phyloP scores from a whole-genome alignment of 331 rosid species.

The Cydonia oblonga region DNA sequence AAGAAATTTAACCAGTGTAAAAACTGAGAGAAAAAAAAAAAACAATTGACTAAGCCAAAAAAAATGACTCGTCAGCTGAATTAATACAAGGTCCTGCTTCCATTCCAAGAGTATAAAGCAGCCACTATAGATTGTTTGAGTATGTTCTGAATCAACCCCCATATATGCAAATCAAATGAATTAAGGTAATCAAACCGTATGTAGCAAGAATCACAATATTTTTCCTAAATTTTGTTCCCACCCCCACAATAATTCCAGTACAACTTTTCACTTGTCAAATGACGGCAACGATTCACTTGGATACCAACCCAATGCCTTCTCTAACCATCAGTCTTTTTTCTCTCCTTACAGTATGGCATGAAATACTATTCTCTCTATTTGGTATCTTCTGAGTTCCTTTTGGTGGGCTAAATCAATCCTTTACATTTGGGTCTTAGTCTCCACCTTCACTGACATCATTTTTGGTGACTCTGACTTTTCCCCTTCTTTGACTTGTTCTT shows the following conservation, averaged over 20 bases:
- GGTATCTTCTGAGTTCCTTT: conserved; percentile 21
- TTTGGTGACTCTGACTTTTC: conserved; percentile 46
- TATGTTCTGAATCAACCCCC: neutral
- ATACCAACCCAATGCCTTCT: conserved; percentile 10
- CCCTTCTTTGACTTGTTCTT: conserved; percentile 82
- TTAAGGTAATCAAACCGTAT: conserved; percentile 20
- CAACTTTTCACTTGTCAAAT: conserved; percentile 6
- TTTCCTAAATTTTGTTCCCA: conserved; percentile 7
- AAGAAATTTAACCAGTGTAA: neutral
- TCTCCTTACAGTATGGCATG: conserved; percentile 13
- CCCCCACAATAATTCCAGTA: conserved; percentile 21
- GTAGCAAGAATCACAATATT: conserved; percentile 40
- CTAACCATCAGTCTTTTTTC: neutral
- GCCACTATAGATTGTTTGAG: neutral
- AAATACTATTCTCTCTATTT: conserved; percentile 19
- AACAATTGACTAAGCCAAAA: neutral
- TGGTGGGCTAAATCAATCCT: conserved; percentile 21
- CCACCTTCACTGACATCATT: conserved; percentile 16
- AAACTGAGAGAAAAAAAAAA: neutral
- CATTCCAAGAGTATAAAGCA: neutral
- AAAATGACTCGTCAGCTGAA: conserved; percentile 9
- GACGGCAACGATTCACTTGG: conserved; percentile 3
- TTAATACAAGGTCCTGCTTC: neutral
- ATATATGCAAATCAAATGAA: conserved; percentile 15
- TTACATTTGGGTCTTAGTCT: conserved; percentile 12